Base-by-base conservation (phyloP, 2,329 filamentous ascomycete genomes). In the Botryotinia narcissicola region DNA sequence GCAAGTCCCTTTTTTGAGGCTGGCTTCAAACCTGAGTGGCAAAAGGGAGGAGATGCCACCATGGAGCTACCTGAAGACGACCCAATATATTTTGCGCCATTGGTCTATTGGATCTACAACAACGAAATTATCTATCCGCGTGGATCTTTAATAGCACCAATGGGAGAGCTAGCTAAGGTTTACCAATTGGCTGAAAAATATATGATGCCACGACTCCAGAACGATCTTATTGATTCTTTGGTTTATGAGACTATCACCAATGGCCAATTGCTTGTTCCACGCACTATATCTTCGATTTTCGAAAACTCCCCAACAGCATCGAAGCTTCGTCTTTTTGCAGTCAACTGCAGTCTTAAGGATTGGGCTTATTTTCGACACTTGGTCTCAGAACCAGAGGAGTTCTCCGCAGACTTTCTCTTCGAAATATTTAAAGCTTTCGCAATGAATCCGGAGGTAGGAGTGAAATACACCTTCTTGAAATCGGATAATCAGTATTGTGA, bases 1-100 rank as follows among this genome's bases (percentile, higher is more conserved):
- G 62, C 71, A 22, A 76, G 74, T 37, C 57, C 61, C 18, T 67
- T 75, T 32, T 75, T 75, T 60, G 48, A 75, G 42, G 69, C 72
- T 22, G 63, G 51, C 32, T 75, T 64, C 61, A 75, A 77, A 54
- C 71, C 72, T 1, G 64, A 59, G 40, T 74, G 73, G 64, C 72
- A 68, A 66, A 66, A 6, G n/a, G 20, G 9, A 44, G 73, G 32
- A 35, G 70, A 29, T 51, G 48, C 4, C 18, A 57, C 51, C 7
- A 70, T 76, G 35, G 57, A 42, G 9, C 46, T 77, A 18, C 44
- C 70, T 1, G 70, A 71, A 12, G 59, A 64, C 29, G 22, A 71
- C 3, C 42, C 70, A 9, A 51, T 3, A 29, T 14, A 40, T 10
- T 25, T 54, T 7, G 25, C 51, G 8, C 40, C 42, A 44, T 64